These are phyloP conservation scores for Trichocomaceae sp. DNA, from an alignment of 2,329 filamentous ascomycete species.

Conservation along the genomic window DNA sequence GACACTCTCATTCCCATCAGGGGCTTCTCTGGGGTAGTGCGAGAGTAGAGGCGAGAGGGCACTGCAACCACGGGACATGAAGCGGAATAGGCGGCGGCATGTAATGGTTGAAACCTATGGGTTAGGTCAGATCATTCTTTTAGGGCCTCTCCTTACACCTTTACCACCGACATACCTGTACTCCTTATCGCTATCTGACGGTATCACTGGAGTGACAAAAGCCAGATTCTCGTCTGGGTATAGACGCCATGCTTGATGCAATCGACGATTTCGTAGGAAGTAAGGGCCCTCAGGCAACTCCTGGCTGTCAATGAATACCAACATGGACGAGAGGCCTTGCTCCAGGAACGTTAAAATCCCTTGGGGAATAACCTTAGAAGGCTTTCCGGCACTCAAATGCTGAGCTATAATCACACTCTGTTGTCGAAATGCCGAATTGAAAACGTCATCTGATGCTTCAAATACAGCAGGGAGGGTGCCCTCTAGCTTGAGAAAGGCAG, in stretches of 20 bases:
- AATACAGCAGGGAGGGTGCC: too few species aligned
- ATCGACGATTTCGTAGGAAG: not conserved
- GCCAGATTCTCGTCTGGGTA: not conserved
- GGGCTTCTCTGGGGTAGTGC: not conserved
- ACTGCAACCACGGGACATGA: not conserved
- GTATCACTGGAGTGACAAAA: not conserved
- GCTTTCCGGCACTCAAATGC: too few species aligned
- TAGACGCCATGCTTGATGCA: not conserved
- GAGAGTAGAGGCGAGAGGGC: not conserved
- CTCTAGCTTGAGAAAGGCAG: too few species aligned
- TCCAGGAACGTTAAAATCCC: too few species aligned
- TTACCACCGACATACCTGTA: too few species aligned
- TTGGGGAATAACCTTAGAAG: too few species aligned
- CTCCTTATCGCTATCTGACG: too few species aligned
- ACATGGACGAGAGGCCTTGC: too few species aligned
- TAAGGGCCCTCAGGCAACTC: not conserved
- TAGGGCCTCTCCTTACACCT: not conserved
- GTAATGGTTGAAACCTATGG: not conserved
- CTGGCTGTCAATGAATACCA: too few species aligned
- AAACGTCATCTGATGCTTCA: too few species aligned
- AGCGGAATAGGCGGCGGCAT: not conserved
- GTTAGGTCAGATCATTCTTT: not conserved
- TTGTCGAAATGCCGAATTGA: too few species aligned
- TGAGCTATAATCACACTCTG: too few species aligned
- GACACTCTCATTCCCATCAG: slow-evolving; percentile 51